Evolutionary conservation across 495 filamentous ascomycete species (phyloP), one percentile per base, ranked within the genome.

Genomic region (Hypoxylon crocopeplum): DNA sequence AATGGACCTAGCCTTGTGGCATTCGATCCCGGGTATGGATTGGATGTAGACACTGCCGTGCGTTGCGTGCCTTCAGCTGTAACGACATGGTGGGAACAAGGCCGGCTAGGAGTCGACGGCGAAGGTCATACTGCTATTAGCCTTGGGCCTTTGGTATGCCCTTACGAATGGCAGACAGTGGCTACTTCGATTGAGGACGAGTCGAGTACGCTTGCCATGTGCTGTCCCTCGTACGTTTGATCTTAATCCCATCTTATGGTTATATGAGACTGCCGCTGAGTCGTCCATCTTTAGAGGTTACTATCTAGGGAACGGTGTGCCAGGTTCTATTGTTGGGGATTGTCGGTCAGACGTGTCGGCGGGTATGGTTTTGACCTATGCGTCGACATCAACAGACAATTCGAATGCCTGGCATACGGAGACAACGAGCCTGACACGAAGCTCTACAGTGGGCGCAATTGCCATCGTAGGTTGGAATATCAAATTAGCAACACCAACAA

Each of bases 21-120:
- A 0, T 63, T 63, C 46, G 52, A 63, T 36, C 52, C 59, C 16
- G 59, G 59, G 3, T 63, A 63, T 51, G 52, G 59, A 27, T 30
- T 63, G n/a, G 59, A 63, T 38, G 48, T 63, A 16, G 52, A 63
- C 36, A n/a, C 38, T 21, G 11, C 33, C 20, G 48, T 63, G 21
- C 51, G 46, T 36, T 63, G 59, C 32, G 0, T 40, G 22, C 59
- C 59, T 30, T 51, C 51, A 3, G 59, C 59, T 22, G 59, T 57
- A 38, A 63, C 59, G 34, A 56, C 59, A 7, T 63, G 59, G 59
- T 63, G 51, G 59, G 59, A 57, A 24, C 52, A 63, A 44, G 59
- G 51, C 19, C 45, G 59, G 15, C 19, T 63, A 11, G 59, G 59
- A 15, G 40, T 1, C n/a, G 24, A 40, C 15, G 21, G 13, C 7